A percentile compares a stretch with the other conserved stretches of the same genome.
Evolutionary conservation across 1,284 basidiomycete genomes (phyloP).

Genomic region (Puccinia coronata): DNA sequence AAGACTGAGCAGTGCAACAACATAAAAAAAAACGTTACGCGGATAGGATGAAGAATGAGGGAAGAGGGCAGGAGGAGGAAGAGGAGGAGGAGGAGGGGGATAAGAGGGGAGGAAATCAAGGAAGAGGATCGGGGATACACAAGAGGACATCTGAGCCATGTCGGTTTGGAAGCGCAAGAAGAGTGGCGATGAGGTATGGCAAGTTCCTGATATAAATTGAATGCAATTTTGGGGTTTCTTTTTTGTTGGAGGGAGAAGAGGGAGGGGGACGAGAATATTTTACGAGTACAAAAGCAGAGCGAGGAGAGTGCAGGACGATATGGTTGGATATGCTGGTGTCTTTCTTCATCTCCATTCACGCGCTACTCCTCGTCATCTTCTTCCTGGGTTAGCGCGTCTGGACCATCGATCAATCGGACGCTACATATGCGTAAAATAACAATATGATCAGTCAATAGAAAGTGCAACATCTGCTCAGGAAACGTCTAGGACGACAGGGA

Average conservation of each 20-base stretch:
- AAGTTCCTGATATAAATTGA: conserved; percentile 5
- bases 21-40: too few relatives aligned
- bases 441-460: background rate
- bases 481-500: background rate
- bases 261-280: too few relatives aligned
- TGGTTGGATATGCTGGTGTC: background rate
- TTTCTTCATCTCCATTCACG: background rate
- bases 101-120: background rate
- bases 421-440: background rate
- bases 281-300: background rate
- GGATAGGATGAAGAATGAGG: too few relatives aligned
- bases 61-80: too few relatives aligned
- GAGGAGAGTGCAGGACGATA: background rate
- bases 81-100: too few relatives aligned
- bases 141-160: background rate
- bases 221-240: conserved; percentile 2
- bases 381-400: conserved; percentile 35
- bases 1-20: too few relatives aligned
- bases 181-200: background rate
- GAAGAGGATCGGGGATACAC: background rate
- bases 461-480: background rate
- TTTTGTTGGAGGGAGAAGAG: too few relatives aligned
- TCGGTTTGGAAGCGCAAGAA: too few relatives aligned
- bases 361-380: conserved; percentile 33
- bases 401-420: conserved; percentile 48